Base-by-base conservation (phyloP, 768 basidiomycete genomes). In the Suillus luteus region DNA sequence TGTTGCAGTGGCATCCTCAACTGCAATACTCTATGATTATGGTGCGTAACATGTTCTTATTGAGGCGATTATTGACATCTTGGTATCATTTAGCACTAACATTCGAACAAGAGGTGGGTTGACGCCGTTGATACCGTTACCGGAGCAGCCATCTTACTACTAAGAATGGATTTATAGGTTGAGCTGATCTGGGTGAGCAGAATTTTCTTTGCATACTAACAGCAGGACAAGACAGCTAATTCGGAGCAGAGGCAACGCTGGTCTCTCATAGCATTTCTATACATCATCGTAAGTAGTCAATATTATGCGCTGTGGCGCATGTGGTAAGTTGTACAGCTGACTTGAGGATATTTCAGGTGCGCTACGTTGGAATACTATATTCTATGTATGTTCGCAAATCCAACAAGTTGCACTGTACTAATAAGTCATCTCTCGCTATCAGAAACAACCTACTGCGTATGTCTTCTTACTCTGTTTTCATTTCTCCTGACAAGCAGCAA, bases 321-420 rank as follows among this genome's bases (percentile, higher is more conserved):
- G 14, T 24, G 12, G 12, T 22, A 49, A 24, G 48, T 49, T 24
- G 22, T 24, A 24, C 12, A 24, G 8, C 48, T 49, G 22, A 49
- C 14, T 49, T 8, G 11, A 49, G n/a, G 24, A 24, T 49, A 49
- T 24, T 49, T 12, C 15, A 49, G 48, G 48, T 49, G 48, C 48
- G 48, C 22, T 49, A 49, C 6, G 48, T 24, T 49, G 48, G 48
- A 49, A 49, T 24, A 49, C 48, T 49, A 49, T 49, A 49, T 22
- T 22, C 48, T 24, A 22, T 49, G 48, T 49, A 49, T 24, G 48
- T 49, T 24, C n/a, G 3, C 22, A 49, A 49, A 11, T 22, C 6
- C 2, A 49, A 49, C 22, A 49, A 22, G 22, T 14, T 24, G 48
- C 12, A 24, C 22, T 49, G 14, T 8, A 5, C 48, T 49, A 24